Percentiles rank a stretch among this genome's conserved stretches.
Evolutionary conservation across 345 rosid genomes (phyloP).

Genomic region (Acer saccharum): DNA sequence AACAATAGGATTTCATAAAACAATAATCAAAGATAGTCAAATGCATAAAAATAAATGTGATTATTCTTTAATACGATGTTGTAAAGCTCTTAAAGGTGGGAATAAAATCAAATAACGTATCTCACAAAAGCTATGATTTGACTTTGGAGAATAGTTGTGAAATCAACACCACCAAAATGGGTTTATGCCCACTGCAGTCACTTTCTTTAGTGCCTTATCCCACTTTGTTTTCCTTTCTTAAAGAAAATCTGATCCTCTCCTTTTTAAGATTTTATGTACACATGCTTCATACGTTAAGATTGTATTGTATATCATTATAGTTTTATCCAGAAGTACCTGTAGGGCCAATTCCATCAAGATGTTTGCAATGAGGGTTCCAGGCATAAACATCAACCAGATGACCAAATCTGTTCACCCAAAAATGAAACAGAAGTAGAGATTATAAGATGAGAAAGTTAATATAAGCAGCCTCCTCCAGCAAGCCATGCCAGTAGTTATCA

Average conservation of each 20-base stretch:
- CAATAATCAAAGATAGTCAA: conserved; percentile 12
- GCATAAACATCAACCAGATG: conserved; percentile 83
- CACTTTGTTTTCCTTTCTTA: conserved; percentile 24
- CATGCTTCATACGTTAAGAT: neutral
- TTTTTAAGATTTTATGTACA: conserved; percentile 8
- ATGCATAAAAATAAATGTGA: conserved; percentile 5
- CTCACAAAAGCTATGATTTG: conserved; percentile 24
- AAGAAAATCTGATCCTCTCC: conserved; percentile 25
- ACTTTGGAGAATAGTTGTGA: conserved; percentile 19
- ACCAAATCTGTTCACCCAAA: conserved; percentile 63
- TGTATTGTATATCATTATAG: conserved; percentile 1
- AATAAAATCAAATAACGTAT: conserved; percentile 16
- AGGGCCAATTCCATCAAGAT: conserved; percentile 88
- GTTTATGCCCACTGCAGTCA: conserved; percentile 14
- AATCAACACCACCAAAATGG: conserved; percentile 17
- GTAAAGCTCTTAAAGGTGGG: conserved; percentile 17
- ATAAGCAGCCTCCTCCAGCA: neutral
- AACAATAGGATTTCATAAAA: neutral
- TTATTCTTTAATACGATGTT: conserved; percentile 14
- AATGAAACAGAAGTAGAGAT: neutral
- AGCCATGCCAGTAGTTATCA: neutral
- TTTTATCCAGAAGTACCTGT: conserved; percentile 57
- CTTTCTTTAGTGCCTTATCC: conserved; percentile 33
- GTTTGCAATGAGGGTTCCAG: conserved; percentile 96
- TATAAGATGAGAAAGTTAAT: neutral